Evolutionary conservation across 2,329 filamentous ascomycete species (phyloP).

Genomic region (Cryphonectria carpinicola): DNA sequence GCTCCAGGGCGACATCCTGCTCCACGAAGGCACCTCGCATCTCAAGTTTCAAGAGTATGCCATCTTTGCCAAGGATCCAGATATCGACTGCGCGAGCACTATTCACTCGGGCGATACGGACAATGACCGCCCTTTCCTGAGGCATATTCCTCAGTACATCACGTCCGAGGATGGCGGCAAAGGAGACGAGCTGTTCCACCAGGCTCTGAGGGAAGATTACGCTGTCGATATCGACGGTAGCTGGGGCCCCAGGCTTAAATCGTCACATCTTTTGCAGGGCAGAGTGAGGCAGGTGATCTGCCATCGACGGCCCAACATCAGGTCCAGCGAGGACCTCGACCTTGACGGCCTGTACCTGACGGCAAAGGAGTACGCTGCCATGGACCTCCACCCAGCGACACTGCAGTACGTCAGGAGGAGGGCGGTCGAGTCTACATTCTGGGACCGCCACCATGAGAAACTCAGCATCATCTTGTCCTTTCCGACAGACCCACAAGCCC

Average conservation of each 20-base stretch:
- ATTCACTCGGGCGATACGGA: conserved; percentile 29
- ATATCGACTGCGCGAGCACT: conserved; percentile 30
- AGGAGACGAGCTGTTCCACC: conserved; percentile 39
- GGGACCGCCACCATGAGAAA: conserved; percentile 43
- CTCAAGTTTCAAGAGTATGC: conserved; percentile 46
- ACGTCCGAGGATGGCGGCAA: conserved; percentile 38
- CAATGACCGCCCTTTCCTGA: conserved; percentile 23
- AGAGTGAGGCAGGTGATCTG: conserved; percentile 45
- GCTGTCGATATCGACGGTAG: conserved; percentile 37
- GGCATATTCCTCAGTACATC: conserved; percentile 40
- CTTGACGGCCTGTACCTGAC: conserved; percentile 44
- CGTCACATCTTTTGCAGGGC: conserved; percentile 36
- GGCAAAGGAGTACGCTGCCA: conserved; percentile 39
- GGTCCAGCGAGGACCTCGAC: conserved; percentile 31
- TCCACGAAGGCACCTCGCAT: conserved; percentile 38
- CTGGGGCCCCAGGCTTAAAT: conserved; percentile 18
- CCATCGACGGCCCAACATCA: conserved; percentile 37
- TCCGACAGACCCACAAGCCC: conserved; percentile 48
- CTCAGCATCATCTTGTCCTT: conserved; percentile 50
- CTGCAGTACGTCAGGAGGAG: conserved; percentile 44
- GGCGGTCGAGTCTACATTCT: conserved; percentile 46
- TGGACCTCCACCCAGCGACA: conserved; percentile 45
- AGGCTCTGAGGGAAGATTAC: conserved; percentile 39
- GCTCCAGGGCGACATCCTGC: conserved; percentile 40
- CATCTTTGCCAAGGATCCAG: conserved; percentile 35